Evolutionary conservation across 352 stramenopile genomes (phyloP), one percentile per base, ranked within the genome.

Genomic region (Phytopythium vexans): DNA sequence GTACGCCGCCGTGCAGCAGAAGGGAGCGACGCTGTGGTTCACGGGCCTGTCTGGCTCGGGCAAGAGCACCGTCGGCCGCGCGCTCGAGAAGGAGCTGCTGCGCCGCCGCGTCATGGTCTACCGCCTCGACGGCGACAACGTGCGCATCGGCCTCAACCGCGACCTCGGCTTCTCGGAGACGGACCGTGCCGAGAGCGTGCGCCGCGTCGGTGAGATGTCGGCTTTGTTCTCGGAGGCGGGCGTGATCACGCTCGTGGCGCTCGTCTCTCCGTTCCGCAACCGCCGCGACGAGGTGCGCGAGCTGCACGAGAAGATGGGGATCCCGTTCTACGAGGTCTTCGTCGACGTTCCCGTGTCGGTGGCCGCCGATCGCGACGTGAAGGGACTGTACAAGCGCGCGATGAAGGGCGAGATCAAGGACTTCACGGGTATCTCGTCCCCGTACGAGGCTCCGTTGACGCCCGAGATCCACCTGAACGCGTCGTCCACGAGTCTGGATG

Each of bases 311-410:
- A 88, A 89, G 40, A 97, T 98, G 81, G 82, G 86, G 47, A 96
- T 99, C 52, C 91, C 92, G 3, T 99, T 99, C 79, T 98, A 98
- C 62, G 97, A 99, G 76, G 95, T 99, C 6, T 99, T 99, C 72
- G 92, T 99, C 41, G 96, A 99, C 68, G 97, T 99, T 14, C 93
- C 96, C 0, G 78, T 99, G 10, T 88, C 97, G 4, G 96, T 99
- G 12, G 89, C 98, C 36, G 95, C 96, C 41, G 91, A 97, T n/a
- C 82, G 97, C 15, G 97, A 99, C 71, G 94, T 97, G 27, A 99
- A 99, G 74, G 94, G 94, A 50, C 56, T 98, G 16, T 98, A 98
- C 77, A 96, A 96, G 62, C 93, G 95, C 54, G 88, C 87, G 9
- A 89, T 89, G 35, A 91, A 90, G 38, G 97, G 97, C 41, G 95